phyloP scores from a whole-genome alignment of 257 asterid species.

The Eustoma russellianum region DNA sequence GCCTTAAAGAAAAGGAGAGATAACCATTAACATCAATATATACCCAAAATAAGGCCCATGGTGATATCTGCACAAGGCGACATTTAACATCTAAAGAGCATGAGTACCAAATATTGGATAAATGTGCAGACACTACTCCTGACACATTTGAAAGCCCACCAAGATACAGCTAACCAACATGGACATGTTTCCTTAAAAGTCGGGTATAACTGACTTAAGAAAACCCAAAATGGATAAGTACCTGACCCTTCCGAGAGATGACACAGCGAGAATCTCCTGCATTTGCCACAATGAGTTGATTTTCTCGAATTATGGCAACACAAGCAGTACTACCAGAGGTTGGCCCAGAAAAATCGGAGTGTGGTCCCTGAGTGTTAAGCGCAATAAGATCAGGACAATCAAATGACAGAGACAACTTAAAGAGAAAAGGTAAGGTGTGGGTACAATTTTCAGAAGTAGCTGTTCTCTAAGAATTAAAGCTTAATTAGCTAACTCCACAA shows the following conservation, averaged over 20 bases:
- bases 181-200: too few relatives aligned
- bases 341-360: slow-evolving; percentile 93
- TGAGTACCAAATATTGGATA: slow-evolving; percentile 1
- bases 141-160: too few relatives aligned
- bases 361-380: slow-evolving; percentile 65
- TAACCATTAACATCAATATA: background rate
- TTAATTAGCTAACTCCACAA: too few relatives aligned
- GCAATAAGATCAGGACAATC: background rate
- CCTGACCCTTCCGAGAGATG: slow-evolving; percentile 97
- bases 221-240: slow-evolving; percentile 10
- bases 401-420: slow-evolving; percentile 3
- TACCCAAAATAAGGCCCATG: too few relatives aligned
- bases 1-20: slow-evolving; percentile 39
- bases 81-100: background rate
- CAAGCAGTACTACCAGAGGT: slow-evolving; percentile 96
- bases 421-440: background rate
- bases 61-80: background rate
- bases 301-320: slow-evolving; percentile 71
- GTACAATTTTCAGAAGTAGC: background rate
- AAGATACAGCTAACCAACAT: too few relatives aligned
- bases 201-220: too few relatives aligned
- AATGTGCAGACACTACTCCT: background rate
- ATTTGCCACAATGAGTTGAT: slow-evolving; percentile 83
- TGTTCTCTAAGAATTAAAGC: too few relatives aligned
- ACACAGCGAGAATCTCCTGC: slow-evolving; percentile 99